Conservation (phyloP, 2,329 filamentous ascomycete species). For the Amylocarpus encephaloides region DNA sequence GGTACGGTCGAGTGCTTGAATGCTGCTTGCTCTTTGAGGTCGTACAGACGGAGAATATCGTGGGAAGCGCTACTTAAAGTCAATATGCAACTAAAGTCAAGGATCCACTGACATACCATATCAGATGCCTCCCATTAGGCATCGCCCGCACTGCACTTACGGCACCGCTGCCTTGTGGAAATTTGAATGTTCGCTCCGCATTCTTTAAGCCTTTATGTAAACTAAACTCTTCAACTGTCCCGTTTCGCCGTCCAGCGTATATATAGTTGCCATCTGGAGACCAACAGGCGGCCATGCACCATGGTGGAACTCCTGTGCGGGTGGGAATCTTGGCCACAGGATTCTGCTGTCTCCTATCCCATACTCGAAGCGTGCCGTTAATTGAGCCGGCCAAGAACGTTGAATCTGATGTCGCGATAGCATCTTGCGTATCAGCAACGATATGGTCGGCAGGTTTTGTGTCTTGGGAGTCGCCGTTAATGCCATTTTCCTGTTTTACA, state of each 20-base stretch:
- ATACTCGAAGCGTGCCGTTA: constrained; percentile 83
- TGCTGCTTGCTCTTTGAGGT: constrained; percentile 60
- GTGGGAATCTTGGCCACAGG: constrained; percentile 76
- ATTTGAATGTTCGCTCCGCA: constrained; percentile 74
- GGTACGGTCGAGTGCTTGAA: constrained; percentile 75
- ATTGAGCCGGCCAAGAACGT: constrained; percentile 86
- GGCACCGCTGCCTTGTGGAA: constrained; percentile 81
- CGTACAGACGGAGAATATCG: constrained; percentile 90
- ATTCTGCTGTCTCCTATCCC: constrained; percentile 74
- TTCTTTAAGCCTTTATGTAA: constrained; percentile 73
- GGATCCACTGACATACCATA: constrained; percentile 64
- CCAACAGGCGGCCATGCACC: constrained; percentile 98
- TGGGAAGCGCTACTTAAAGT: constrained; percentile 63
- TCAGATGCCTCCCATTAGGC: constrained; percentile 85
- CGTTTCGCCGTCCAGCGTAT: constrained; percentile 84
- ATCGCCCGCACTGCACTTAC: constrained; percentile 85
- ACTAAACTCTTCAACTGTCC: constrained; percentile 88
- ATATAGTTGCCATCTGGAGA: constrained; percentile 92
- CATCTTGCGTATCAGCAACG: constrained; percentile 40
- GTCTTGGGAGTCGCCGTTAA: constrained; percentile 16
- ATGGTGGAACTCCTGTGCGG: constrained; percentile 72
- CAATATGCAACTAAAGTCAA: constrained; percentile 11
- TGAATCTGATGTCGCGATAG: constrained; percentile 59
- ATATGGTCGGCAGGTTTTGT: constrained; percentile 14
- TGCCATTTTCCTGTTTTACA: constrained; percentile 3